Evolutionary conservation across 345 rosid genomes (phyloP).

Genomic region (Aquilaria malaccensis): DNA sequence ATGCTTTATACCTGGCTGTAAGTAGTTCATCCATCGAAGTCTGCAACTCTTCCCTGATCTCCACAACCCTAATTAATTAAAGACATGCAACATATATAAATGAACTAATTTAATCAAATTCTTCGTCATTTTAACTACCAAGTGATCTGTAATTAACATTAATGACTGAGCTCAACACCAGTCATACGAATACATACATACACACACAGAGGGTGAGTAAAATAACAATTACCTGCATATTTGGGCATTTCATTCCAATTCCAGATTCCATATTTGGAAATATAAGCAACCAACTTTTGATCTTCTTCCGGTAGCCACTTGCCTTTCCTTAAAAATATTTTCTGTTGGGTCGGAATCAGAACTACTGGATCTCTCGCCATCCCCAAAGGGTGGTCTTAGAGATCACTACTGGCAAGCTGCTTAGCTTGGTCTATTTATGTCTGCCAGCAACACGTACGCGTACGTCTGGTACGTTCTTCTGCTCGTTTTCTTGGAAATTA

Average conservation of each 20-base stretch:
- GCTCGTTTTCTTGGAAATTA: too few relatives aligned
- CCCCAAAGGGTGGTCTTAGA: too few relatives aligned
- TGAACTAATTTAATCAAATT: neutral
- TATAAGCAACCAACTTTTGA: slow-evolving; percentile 21
- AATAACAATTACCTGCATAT: slow-evolving; percentile 23
- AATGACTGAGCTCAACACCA: too few relatives aligned
- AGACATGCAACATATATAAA: neutral
- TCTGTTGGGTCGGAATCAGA: neutral
- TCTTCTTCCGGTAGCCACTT: slow-evolving; percentile 36
- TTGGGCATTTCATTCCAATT: slow-evolving; percentile 37
- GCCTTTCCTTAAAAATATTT: slow-evolving; percentile 19
- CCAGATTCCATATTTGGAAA: slow-evolving; percentile 27
- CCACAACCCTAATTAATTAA: slow-evolving; percentile 31
- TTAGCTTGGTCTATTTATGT: too few relatives aligned
- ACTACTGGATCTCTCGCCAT: slow-evolving; percentile 9
- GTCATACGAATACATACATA: too few relatives aligned
- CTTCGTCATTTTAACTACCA: neutral
- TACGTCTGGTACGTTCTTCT: too few relatives aligned
- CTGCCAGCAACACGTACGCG: too few relatives aligned
- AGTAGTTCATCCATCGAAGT: slow-evolving; percentile 62
- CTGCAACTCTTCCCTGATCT: slow-evolving; percentile 70
- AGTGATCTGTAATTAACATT: neutral
- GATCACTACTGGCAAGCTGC: too few relatives aligned
- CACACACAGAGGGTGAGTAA: too few relatives aligned
- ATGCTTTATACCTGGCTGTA: slow-evolving; percentile 44